A percentile compares a stretch with the other conserved stretches of the same genome.
These are phyloP conservation scores for Hamamelis virginiana DNA, from an alignment of 164 flowering plant genomes.

Conservation along the genomic window DNA sequence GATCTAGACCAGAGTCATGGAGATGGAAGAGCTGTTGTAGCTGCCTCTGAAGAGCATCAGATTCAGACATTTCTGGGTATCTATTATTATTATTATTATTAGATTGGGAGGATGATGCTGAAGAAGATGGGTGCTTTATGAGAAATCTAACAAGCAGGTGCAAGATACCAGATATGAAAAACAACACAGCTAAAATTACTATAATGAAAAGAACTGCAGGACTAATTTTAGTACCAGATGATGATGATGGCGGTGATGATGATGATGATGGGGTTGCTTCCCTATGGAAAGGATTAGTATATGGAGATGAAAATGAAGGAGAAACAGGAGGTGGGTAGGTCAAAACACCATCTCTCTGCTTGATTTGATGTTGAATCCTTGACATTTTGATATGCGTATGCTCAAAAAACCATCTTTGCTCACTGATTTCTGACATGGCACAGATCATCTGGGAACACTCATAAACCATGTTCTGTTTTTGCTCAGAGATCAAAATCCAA, in stretches of 20 bases:
- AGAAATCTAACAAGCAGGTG: conserved; percentile 71
- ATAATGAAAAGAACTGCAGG: conserved; percentile 67
- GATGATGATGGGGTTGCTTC: conserved; percentile 9
- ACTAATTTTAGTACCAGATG: conserved; percentile 49
- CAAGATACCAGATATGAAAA: conserved; percentile 66
- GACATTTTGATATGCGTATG: conserved; percentile 43
- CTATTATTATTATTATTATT: conserved; percentile 17
- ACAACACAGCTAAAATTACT: conserved; percentile 59
- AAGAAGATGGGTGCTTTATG: conserved; percentile 46
- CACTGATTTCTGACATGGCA: conserved; percentile 23
- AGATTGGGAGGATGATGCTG: conserved; percentile 38
- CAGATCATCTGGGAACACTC: conserved; percentile 22
- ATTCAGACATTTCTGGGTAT: conserved; percentile 41
- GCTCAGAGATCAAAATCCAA: conserved; percentile 3
- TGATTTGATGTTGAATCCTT: conserved; percentile 35
- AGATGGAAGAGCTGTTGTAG: conserved; percentile 65
- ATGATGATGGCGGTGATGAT: conserved; percentile 26
- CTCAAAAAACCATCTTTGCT: conserved; percentile 28
- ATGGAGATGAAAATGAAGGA: conserved; percentile 27
- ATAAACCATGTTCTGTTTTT: conserved; percentile 9
- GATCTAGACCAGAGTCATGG: conserved; percentile 71
- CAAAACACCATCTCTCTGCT: conserved; percentile 31
- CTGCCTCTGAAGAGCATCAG: conserved; percentile 68
- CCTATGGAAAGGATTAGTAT: conserved; percentile 9
- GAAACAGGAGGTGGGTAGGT: conserved; percentile 36